These are phyloP conservation scores for Cladosporium colombiae DNA, from an alignment of 2,329 filamentous ascomycete genomes.

Conservation along the genomic window DNA sequence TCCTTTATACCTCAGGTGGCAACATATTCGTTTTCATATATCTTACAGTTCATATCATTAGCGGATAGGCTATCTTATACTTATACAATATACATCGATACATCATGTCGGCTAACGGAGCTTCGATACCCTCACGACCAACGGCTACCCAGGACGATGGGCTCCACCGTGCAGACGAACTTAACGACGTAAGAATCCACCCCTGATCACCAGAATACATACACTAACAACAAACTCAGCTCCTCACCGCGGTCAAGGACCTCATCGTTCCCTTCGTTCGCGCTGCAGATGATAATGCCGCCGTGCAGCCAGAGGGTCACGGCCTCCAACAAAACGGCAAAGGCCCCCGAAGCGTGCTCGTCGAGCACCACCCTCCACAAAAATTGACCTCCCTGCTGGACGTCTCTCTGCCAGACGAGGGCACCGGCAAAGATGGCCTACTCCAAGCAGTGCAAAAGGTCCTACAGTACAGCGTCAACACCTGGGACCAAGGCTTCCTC, in stretches of 20 bases:
- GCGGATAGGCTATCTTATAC: neutral
- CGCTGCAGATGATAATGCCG: conserved; percentile 66
- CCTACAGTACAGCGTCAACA: conserved; percentile 87
- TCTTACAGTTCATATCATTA: neutral
- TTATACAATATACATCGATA: neutral
- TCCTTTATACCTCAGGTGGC: neutral
- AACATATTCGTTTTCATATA: neutral
- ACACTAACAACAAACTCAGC: conserved; percentile 46
- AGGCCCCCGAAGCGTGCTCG: conserved; percentile 48
- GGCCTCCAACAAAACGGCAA: conserved; percentile 64
- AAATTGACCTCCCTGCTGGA: conserved; percentile 45
- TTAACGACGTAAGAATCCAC: conserved; percentile 37
- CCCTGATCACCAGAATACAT: neutral
- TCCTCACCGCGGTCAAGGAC: conserved; percentile 66
- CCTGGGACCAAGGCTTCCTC: conserved; percentile 96
- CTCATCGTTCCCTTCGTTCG: conserved; percentile 71
- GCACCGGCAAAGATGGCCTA: conserved; percentile 46
- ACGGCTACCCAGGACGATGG: conserved; percentile 23
- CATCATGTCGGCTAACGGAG: conserved; percentile 31
- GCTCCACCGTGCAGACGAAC: conserved; percentile 37
- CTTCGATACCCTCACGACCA: conserved; percentile 24
- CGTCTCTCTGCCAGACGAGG: conserved; percentile 39
- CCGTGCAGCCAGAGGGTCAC: conserved; percentile 56
- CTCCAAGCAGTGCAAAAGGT: conserved; percentile 62
- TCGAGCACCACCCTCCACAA: conserved; percentile 48